Evolutionary conservation across 768 basidiomycete species (phyloP).

Genomic region (Coprinellus micaceus): DNA sequence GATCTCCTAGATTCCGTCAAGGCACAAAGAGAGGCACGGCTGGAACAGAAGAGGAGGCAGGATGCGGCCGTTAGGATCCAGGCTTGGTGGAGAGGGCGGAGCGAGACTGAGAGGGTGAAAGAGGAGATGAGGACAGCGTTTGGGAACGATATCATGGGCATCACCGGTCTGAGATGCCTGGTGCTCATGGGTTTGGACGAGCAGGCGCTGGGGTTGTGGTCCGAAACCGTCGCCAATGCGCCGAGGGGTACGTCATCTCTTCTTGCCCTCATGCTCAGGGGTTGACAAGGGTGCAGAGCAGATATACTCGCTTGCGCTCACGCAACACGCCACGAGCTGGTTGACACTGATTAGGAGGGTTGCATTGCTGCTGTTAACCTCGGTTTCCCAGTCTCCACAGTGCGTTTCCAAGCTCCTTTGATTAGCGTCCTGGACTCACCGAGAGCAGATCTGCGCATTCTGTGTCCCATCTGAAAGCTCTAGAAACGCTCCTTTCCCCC

Average conservation of each 20-base stretch:
- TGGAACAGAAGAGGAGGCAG: conserved; percentile 48
- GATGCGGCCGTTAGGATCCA: conserved; percentile 64
- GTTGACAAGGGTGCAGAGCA: conserved; percentile 26
- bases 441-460: conserved; percentile 44
- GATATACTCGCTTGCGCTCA: conserved; percentile 36
- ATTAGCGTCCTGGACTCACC: background rate
- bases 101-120: conserved; percentile 39
- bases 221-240: conserved; percentile 28
- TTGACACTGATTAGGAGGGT: conserved; percentile 53
- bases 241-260: conserved; percentile 25
- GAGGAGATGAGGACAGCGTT: conserved; percentile 47
- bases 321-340: conserved; percentile 47
- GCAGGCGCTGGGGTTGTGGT: conserved; percentile 45
- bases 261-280: background rate
- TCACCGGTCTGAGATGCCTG: conserved; percentile 62
- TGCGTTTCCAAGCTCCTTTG: conserved; percentile 27
- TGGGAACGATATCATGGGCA: conserved; percentile 45
- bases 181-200: conserved; percentile 58
- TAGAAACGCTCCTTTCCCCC: conserved; percentile 44
- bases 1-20: conserved; percentile 63
- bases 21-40: conserved; percentile 54
- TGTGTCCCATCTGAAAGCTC: conserved; percentile 43
- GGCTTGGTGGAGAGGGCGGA: conserved; percentile 62
- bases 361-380: conserved; percentile 46
- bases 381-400: conserved; percentile 47